Percentiles rank a stretch among this genome's conserved stretches.
Evolutionary conservation across 2,329 filamentous ascomycete species (phyloP).

Genomic region (Coniosporium tulheliwenetii): DNA sequence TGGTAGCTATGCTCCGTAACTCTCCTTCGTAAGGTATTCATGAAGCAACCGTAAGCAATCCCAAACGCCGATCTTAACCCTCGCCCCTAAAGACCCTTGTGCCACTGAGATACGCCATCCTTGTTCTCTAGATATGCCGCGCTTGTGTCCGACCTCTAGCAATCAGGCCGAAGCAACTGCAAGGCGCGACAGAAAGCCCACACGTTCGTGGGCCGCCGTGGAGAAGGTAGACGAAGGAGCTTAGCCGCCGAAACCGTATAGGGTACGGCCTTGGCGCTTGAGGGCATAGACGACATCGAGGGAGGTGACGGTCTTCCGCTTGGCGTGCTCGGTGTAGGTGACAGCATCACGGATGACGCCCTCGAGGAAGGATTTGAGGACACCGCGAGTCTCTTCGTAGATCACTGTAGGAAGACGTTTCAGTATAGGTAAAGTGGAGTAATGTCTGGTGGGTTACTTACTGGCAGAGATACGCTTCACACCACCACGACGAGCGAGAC

Average conservation of each 20-base stretch:
- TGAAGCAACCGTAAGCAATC: too few relatives aligned
- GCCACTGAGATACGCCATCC: too few relatives aligned
- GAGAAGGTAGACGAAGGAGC: slow-evolving; percentile 5
- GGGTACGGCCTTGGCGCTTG: slow-evolving; percentile 52
- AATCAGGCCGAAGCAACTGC: too few relatives aligned
- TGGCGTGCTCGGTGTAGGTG: slow-evolving; percentile 68
- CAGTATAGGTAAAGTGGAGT: not conserved
- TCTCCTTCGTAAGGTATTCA: too few relatives aligned
- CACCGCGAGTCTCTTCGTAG: slow-evolving; percentile 65
- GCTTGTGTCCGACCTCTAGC: too few relatives aligned
- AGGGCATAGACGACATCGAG: slow-evolving; percentile 49
- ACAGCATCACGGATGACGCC: slow-evolving; percentile 62
- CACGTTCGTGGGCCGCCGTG: too few relatives aligned
- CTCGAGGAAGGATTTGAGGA: slow-evolving; percentile 66
- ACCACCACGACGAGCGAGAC: slow-evolving; percentile 38
- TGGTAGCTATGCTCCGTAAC: too few relatives aligned
- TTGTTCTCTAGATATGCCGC: too few relatives aligned
- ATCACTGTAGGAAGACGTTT: slow-evolving; percentile 39
- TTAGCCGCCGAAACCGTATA: slow-evolving; percentile 87
- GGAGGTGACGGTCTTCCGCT: slow-evolving; percentile 64
- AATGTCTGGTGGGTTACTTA: slow-evolving; percentile 13
- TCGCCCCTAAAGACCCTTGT: too few relatives aligned
- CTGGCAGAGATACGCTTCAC: slow-evolving; percentile 37
- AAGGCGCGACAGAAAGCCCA: too few relatives aligned
- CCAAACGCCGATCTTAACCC: too few relatives aligned